Conservation (phyloP, 177 flowering plant genomes). For the Vitis hybrid region DNA sequence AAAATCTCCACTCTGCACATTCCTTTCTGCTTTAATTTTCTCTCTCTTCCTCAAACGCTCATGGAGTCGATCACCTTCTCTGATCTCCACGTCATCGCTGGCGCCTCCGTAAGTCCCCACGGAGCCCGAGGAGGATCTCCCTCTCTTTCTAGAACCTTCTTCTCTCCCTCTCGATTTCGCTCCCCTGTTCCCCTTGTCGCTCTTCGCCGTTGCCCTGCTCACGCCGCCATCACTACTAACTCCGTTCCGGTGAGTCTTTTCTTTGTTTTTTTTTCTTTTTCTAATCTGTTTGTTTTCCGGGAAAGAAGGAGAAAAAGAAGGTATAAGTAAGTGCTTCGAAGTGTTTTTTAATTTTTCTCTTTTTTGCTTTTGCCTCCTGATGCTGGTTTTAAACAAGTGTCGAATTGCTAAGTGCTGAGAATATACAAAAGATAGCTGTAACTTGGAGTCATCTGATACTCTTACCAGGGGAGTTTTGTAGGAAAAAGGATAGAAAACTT, state of each 20-base stretch:
- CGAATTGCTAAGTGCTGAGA: too few relatives aligned
- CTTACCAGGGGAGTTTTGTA: too few relatives aligned
- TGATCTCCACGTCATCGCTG: not conserved
- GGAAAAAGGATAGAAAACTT: too few relatives aligned
- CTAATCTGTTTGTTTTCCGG: not conserved
- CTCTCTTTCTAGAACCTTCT: not conserved
- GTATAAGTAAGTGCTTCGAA: not conserved
- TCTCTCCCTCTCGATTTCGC: not conserved
- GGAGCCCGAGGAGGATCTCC: not conserved
- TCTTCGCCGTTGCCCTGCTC: not conserved
- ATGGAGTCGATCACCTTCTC: not conserved
- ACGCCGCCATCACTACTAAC: conserved; percentile 7
- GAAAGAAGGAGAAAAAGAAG: too few relatives aligned
- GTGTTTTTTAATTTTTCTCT: not conserved
- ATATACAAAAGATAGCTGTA: too few relatives aligned
- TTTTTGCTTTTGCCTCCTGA: not conserved
- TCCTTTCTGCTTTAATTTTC: too few relatives aligned
- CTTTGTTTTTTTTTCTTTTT: not conserved
- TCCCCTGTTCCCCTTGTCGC: too few relatives aligned
- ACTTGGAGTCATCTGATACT: too few relatives aligned
- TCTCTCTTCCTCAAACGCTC: not conserved
- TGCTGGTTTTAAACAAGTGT: too few relatives aligned
- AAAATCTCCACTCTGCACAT: too few relatives aligned
- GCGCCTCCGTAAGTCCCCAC: not conserved
- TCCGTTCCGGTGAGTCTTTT: conserved; percentile 22